Percentiles rank a stretch among this genome's conserved stretches.
phyloP scores from a whole-genome alignment of 768 basidiomycete species.

The Mycena indigotica region DNA sequence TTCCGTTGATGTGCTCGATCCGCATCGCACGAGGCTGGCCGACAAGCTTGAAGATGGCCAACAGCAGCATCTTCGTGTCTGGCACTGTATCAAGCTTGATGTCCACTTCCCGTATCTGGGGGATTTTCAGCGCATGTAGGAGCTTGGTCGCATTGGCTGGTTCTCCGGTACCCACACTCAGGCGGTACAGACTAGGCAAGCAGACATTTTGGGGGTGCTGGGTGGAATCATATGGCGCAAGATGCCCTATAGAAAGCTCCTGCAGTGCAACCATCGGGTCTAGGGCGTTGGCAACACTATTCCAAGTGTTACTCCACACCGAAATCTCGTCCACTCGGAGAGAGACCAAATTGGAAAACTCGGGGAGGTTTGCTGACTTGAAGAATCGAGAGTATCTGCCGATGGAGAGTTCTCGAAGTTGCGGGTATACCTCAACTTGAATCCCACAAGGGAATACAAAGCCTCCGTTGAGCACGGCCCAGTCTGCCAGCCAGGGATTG shows the following conservation, averaged over 20 bases:
- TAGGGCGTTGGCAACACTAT: background rate
- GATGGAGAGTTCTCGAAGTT: constrained; percentile 1
- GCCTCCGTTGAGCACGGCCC: background rate
- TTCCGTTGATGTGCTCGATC: background rate
- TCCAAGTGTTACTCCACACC: background rate
- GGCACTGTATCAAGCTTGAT: background rate
- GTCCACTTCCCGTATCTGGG: background rate
- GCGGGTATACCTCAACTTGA: constrained; percentile 7
- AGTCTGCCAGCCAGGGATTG: background rate
- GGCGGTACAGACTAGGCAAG: constrained; percentile 2
- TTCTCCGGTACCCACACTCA: background rate
- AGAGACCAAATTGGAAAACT: constrained; percentile 1
- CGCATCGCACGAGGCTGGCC: constrained; percentile 5
- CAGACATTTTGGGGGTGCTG: background rate
- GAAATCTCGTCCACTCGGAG: background rate
- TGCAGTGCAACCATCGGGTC: constrained; percentile 1
- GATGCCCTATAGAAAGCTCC: constrained; percentile 2
- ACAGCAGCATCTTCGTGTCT: background rate
- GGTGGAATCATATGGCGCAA: constrained; percentile 3
- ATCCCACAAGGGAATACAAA: background rate
- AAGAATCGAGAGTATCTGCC: background rate
- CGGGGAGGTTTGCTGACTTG: constrained; percentile 5
- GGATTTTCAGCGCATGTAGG: background rate
- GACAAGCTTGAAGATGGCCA: background rate
- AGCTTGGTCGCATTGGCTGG: background rate